Evolutionary conservation across 2,329 filamentous ascomycete genomes (phyloP), one percentile per base, ranked within the genome.

Genomic region (Talaromyces marneffei): DNA sequence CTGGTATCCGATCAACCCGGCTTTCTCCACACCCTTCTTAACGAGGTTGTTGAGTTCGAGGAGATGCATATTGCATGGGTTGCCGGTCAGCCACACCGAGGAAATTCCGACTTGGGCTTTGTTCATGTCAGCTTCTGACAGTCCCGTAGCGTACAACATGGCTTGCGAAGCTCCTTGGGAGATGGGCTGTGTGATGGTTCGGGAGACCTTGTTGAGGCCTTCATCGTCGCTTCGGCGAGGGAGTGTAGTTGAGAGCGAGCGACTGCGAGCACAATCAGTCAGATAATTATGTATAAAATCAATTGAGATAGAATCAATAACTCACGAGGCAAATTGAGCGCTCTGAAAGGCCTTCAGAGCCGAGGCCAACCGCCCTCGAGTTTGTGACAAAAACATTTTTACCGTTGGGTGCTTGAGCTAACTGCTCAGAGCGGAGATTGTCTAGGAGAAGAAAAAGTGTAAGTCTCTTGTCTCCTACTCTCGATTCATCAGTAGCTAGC

Each of bases 11-110:
- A 96, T 83, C 64, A 99, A 82, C 23, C 91, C 90, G 31, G 92
- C 90, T 70, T 88, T 81, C 68, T 87, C 79, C 33, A 90, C 88
- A 64, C 87, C 85, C 72, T 89, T 84, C 68, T 85, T 87, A 66
- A 96, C 89, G 66, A 88, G 80, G 75, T 88, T 83, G 73, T 90
- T 96, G 64, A 99, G 85, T 71, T 95, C 90, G 77, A 99, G 83
- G 65, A 99, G 81, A 78, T 99, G 94, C 93, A 97, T 99, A 80
- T 99, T 99, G 83, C 94, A 99, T 27, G 94, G 94, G 79, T 99
- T 99, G 62, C 94, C 94, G 69, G 91, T 89, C 79, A 93, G 97
- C 94, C 94, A 99, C 64, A 97, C 92, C 5, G 92, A 97, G 44
- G 93, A 96, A 74, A 99, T 97, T 67, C 94, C 94, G 68, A 99